These are phyloP conservation scores for Mortierella sp. DNA, from an alignment of 371 early-diverging fungal species.

Conservation along the genomic window DNA sequence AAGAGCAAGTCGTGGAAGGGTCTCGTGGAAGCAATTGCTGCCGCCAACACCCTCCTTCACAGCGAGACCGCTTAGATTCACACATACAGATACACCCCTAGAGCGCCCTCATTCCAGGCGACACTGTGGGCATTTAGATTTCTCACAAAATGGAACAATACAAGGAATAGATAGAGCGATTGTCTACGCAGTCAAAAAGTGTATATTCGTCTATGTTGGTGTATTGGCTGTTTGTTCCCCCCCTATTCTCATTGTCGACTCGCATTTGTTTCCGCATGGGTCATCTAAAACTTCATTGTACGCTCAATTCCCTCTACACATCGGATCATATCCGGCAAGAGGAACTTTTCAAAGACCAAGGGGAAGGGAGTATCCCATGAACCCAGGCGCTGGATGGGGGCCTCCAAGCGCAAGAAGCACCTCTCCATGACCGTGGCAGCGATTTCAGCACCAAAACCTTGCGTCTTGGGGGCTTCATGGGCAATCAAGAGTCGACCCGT, in stretches of 20 bases:
- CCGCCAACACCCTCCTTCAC: constrained; percentile 22
- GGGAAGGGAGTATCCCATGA: constrained; percentile 98
- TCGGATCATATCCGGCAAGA: constrained; percentile 89
- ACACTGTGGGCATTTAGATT: no score
- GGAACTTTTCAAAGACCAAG: constrained; percentile 92
- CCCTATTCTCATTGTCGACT: no score
- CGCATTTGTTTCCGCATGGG: no score
- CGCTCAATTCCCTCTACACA: constrained; percentile 87
- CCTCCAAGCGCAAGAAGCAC: constrained; percentile 84
- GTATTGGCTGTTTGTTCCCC: no score
- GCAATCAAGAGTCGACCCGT: constrained; percentile 95
- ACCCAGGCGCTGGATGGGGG: constrained; percentile 88
- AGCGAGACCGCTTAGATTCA: constrained; percentile 6
- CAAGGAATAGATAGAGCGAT: no score
- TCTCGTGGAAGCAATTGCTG: constrained; percentile 52
- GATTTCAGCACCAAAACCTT: constrained; percentile 96
- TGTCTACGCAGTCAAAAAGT: no score
- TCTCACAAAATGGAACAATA: no score
- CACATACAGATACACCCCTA: no score
- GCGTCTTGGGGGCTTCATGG: constrained; percentile 95
- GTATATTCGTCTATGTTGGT: no score
- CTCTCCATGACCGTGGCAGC: constrained; percentile 91
- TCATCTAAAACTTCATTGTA: constrained; percentile 47
- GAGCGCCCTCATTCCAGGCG: no score
- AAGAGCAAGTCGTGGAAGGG: constrained; percentile 68